These are phyloP conservation scores for Rhodotorula sp. DNA, from an alignment of 1,284 basidiomycete species.

Conservation along the genomic window DNA sequence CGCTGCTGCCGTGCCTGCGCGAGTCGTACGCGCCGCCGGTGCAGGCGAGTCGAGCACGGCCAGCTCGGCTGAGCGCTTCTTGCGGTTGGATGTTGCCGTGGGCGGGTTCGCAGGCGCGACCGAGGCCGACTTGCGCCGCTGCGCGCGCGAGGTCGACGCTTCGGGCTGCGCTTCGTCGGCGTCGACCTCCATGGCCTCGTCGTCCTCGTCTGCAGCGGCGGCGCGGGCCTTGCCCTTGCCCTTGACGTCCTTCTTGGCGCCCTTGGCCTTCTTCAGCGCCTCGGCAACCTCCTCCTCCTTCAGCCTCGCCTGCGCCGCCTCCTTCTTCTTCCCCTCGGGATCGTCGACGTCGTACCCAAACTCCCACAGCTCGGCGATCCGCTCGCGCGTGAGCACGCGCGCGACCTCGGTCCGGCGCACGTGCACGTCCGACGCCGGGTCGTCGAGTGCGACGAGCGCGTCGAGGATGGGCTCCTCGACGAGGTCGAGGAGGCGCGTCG, in stretches of 20 bases:
- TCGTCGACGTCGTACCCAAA: slow-evolving; percentile 16
- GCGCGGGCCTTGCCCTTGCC: slow-evolving; percentile 13
- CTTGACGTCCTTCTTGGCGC: neutral
- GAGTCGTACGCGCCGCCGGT: neutral
- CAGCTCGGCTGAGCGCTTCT: slow-evolving; percentile 9
- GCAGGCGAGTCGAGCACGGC: slow-evolving; percentile 8
- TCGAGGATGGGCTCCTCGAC: slow-evolving; percentile 43
- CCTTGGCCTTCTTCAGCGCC: neutral
- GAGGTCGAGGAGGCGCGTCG: slow-evolving; percentile 61
- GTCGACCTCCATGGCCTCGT: slow-evolving; percentile 39
- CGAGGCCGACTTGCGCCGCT: neutral
- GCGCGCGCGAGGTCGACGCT: neutral
- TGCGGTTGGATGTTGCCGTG: neutral
- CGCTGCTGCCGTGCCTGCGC: neutral
- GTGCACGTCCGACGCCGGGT: neutral
- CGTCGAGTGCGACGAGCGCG: slow-evolving; percentile 8
- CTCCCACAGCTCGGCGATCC: slow-evolving; percentile 26
- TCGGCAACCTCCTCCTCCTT: slow-evolving; percentile 1
- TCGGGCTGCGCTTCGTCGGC: slow-evolving; percentile 13
- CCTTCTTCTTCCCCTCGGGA: slow-evolving; percentile 22
- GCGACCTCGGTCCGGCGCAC: neutral
- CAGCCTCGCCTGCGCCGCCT: slow-evolving; percentile 15
- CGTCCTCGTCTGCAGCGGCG: neutral
- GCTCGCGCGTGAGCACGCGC: slow-evolving; percentile 16
- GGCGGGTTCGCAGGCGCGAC: neutral